phyloP scores from a whole-genome alignment of 2,329 filamentous ascomycete genomes.

The Tolypocladium album region DNA sequence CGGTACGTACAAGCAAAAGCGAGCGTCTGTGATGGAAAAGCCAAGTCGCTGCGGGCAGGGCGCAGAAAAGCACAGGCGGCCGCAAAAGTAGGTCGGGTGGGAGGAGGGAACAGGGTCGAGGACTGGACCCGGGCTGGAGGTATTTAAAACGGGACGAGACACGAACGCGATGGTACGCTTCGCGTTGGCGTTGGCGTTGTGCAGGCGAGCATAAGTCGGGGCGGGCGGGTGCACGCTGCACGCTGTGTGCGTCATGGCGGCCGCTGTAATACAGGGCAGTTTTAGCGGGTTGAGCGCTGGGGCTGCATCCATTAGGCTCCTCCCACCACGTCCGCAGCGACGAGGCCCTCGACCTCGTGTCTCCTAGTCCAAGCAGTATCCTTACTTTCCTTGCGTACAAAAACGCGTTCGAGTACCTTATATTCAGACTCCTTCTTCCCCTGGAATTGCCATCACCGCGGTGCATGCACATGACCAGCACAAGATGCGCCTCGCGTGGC shows the following conservation, averaged over 20 bases:
- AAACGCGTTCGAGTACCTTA: background rate
- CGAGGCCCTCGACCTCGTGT: background rate
- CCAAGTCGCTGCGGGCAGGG: background rate
- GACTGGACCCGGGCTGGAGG: slow-evolving; percentile 2
- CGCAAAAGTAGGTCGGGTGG: slow-evolving; percentile 2
- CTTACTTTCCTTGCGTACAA: background rate
- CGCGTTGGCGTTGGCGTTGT: slow-evolving; percentile 12
- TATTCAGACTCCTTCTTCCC: background rate
- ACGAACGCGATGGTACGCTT: slow-evolving; percentile 10
- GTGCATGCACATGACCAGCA: background rate
- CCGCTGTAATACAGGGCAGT: background rate
- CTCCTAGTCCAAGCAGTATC: background rate
- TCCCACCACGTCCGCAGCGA: too few species aligned
- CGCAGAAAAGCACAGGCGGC: background rate
- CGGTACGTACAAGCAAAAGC: background rate
- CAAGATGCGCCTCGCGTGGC: background rate
- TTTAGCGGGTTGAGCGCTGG: background rate
- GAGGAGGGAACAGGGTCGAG: slow-evolving; percentile 2
- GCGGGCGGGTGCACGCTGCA: background rate
- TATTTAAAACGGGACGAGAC: slow-evolving; percentile 10
- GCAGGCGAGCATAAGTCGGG: background rate
- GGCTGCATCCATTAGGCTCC: background rate
- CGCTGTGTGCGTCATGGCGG: slow-evolving; percentile 2
- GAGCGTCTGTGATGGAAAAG: background rate
- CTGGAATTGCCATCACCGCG: background rate